Conservation (phyloP, 352 stramenopile species). For the Sclerospora graminicola region DNA sequence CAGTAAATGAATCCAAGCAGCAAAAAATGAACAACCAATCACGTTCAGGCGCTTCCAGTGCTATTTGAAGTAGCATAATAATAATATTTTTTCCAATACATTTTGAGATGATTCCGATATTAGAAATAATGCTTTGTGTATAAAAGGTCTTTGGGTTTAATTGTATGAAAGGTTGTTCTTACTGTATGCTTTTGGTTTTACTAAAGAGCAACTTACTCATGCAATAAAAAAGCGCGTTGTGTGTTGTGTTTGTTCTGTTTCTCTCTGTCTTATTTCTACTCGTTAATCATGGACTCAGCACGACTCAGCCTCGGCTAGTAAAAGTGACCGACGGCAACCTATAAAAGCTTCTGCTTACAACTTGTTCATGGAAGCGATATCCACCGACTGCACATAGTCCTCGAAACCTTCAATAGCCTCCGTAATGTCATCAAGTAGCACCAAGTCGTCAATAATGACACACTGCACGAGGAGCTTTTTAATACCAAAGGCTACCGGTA, state of each 20-base stretch:
- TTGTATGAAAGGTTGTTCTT: too few relatives aligned
- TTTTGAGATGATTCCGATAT: too few relatives aligned
- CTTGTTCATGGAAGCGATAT: constrained; percentile 84
- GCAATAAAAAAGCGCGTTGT: too few relatives aligned
- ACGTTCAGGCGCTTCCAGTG: too few relatives aligned
- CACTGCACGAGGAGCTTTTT: constrained; percentile 82
- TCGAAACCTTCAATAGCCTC: constrained; percentile 75
- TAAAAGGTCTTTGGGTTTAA: too few relatives aligned
- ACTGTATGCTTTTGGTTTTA: too few relatives aligned
- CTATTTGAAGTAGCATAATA: too few relatives aligned
- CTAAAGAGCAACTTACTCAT: too few relatives aligned
- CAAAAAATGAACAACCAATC: too few relatives aligned
- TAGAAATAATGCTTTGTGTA: too few relatives aligned
- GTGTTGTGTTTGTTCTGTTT: constrained; percentile 15
- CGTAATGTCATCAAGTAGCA: constrained; percentile 77
- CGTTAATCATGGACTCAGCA: constrained; percentile 9
- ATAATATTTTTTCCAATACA: too few relatives aligned
- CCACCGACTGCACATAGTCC: constrained; percentile 79
- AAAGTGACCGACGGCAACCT: constrained; percentile 4
- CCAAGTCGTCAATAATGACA: constrained; percentile 70
- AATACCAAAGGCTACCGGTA: constrained; percentile 77
- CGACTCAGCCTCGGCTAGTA: neutral
- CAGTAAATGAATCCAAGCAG: too few relatives aligned
- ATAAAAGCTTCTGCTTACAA: constrained; percentile 47
- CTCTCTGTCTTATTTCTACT: constrained; percentile 25